Evolutionary conservation across 257 asterid species (phyloP).

Genomic region (Salvia hispanica): DNA sequence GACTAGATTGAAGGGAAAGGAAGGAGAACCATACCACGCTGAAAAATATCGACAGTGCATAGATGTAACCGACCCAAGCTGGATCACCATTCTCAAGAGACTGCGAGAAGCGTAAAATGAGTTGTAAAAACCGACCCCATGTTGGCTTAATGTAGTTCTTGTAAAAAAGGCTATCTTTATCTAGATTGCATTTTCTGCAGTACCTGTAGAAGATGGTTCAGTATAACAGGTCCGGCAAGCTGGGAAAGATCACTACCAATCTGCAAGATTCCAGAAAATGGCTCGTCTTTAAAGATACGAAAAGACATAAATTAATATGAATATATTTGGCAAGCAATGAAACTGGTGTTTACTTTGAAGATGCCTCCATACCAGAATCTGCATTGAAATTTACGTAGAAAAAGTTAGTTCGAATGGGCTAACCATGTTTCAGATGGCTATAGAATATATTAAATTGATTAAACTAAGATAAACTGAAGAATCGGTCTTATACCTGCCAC

Average conservation of each 20-base stretch:
- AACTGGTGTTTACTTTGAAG: conserved; percentile 67
- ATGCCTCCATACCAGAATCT: conserved; percentile 95
- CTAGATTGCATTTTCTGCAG: conserved; percentile 7
- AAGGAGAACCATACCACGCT: conserved; percentile 67
- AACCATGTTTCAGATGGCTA: conserved; percentile 15
- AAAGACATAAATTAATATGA: not conserved
- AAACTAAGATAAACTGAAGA: conserved; percentile 10
- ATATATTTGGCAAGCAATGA: conserved; percentile 28
- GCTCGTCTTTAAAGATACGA: conserved; percentile 6
- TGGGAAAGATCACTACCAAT: conserved; percentile 84
- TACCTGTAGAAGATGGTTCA: conserved; percentile 79
- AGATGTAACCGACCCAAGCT: conserved; percentile 84
- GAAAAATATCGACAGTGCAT: conserved; percentile 78
- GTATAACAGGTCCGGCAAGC: conserved; percentile 79
- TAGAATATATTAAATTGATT: conserved; percentile 6
- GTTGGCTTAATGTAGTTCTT: conserved; percentile 9
- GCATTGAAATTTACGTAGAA: conserved; percentile 22
- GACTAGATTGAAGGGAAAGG: conserved; percentile 5
- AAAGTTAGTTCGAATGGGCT: conserved; percentile 23
- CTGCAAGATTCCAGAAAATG: conserved; percentile 42
- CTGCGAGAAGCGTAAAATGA: conserved; percentile 50
- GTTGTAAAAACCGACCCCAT: conserved; percentile 16
- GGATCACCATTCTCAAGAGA: conserved; percentile 74
- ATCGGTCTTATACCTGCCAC: conserved; percentile 54
- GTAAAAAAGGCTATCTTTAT: not conserved